phyloP scores from a whole-genome alignment of 2,329 filamentous ascomycete species.

The Neofusicoccum cordaticola region DNA sequence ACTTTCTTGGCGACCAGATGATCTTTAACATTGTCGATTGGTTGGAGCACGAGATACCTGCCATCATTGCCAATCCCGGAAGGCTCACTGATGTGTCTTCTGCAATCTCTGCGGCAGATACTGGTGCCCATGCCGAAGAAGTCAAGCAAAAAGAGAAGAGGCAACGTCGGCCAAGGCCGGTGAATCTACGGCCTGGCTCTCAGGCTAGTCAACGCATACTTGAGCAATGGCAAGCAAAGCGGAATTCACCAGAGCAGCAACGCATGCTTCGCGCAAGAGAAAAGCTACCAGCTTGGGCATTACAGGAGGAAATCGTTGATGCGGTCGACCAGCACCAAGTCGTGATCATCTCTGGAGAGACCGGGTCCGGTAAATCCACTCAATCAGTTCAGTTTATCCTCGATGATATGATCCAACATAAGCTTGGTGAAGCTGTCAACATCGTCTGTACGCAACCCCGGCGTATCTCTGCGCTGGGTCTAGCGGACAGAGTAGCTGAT shows the following conservation, averaged over 20 bases:
- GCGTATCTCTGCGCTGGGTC: slow-evolving; percentile 86
- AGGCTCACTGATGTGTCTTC: slow-evolving; percentile 79
- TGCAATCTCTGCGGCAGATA: slow-evolving; percentile 61
- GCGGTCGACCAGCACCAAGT: slow-evolving; percentile 78
- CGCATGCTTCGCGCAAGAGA: slow-evolving; percentile 73
- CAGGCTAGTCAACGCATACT: slow-evolving; percentile 58
- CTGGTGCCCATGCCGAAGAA: slow-evolving; percentile 31
- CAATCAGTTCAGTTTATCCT: slow-evolving; percentile 95
- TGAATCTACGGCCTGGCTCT: slow-evolving; percentile 62
- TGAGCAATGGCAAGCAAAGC: slow-evolving; percentile 66
- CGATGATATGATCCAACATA: slow-evolving; percentile 78
- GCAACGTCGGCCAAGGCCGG: slow-evolving; percentile 52
- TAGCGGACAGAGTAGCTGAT: slow-evolving; percentile 91
- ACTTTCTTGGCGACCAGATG: slow-evolving; percentile 81
- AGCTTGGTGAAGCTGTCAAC: slow-evolving; percentile 74
- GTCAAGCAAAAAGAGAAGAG: slow-evolving; percentile 23
- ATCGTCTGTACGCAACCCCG: slow-evolving; percentile 95
- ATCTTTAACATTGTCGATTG: slow-evolving; percentile 88
- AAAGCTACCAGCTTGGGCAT: slow-evolving; percentile 81
- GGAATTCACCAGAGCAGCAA: slow-evolving; percentile 63
- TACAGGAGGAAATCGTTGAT: slow-evolving; percentile 71
- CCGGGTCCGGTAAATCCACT: slow-evolving; percentile 93
- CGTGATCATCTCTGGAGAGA: slow-evolving; percentile 95
- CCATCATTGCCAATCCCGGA: slow-evolving; percentile 81
- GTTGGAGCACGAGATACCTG: slow-evolving; percentile 79